phyloP scores from a whole-genome alignment of 1,284 basidiomycete genomes.

The Ustilago curta region DNA sequence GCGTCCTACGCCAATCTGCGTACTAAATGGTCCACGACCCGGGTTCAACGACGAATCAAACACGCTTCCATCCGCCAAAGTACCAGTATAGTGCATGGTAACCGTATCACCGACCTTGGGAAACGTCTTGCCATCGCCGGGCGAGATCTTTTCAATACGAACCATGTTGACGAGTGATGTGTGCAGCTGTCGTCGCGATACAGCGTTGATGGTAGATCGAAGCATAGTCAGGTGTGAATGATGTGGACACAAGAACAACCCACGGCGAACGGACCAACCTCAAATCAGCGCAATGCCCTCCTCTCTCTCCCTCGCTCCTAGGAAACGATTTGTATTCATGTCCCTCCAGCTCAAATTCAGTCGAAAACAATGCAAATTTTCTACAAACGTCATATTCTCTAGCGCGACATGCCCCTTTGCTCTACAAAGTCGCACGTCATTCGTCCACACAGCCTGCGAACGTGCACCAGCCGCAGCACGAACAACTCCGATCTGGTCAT shows the following conservation, averaged over 20 bases:
- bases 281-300: too few relatives aligned
- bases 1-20: slow-evolving; percentile 65
- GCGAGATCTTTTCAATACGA: slow-evolving; percentile 63
- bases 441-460: too few relatives aligned
- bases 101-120: slow-evolving; percentile 66
- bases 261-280: slow-evolving; percentile 40
- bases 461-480: background rate
- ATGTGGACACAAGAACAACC: background rate
- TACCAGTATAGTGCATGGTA: slow-evolving; percentile 66
- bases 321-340: too few relatives aligned
- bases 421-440: slow-evolving; percentile 2
- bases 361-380: background rate
- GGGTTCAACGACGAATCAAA: slow-evolving; percentile 70
- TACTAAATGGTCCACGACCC: slow-evolving; percentile 60
- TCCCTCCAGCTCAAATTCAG: background rate
- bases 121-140: slow-evolving; percentile 69
- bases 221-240: too few relatives aligned
- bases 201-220: background rate
- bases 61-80: slow-evolving; percentile 56
- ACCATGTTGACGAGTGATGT: slow-evolving; percentile 46
- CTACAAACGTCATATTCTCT: too few relatives aligned
- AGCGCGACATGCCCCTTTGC: background rate
- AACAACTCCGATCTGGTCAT: too few relatives aligned
- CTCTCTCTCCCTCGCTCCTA: too few relatives aligned
- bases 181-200: background rate